phyloP scores from a whole-genome alignment of 345 rosid species.

The Crucihimalaya himalaica region DNA sequence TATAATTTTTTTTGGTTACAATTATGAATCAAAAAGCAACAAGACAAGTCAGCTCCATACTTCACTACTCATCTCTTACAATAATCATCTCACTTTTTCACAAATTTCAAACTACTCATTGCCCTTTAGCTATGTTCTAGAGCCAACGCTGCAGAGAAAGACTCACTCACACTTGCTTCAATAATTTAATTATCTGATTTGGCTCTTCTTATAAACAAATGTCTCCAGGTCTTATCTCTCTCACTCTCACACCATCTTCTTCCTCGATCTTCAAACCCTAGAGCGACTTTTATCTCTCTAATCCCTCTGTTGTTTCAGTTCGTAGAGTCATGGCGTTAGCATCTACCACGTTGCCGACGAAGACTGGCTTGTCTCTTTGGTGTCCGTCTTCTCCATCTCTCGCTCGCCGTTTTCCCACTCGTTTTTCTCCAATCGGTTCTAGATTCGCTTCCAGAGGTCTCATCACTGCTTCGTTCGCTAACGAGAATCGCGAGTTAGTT shows the following conservation, averaged over 20 bases:
- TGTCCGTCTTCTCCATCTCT: slow-evolving; percentile 58
- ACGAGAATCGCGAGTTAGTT: slow-evolving; percentile 84
- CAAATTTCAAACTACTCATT: slow-evolving; percentile 6
- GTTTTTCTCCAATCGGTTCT: slow-evolving; percentile 46
- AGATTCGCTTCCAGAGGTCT: slow-evolving; percentile 48
- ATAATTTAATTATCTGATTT: slow-evolving; percentile 23
- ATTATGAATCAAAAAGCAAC: not conserved
- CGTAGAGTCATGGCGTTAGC: slow-evolving; percentile 61
- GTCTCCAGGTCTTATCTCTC: slow-evolving; percentile 49
- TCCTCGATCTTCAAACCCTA: slow-evolving; percentile 14
- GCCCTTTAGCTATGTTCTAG: slow-evolving; percentile 40
- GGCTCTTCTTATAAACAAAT: slow-evolving; percentile 28
- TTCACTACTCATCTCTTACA: not conserved
- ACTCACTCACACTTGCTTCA: slow-evolving; percentile 4
- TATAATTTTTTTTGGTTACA: not conserved
- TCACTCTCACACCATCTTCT: slow-evolving; percentile 31
- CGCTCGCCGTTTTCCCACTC: slow-evolving; percentile 41
- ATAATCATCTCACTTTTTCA: not conserved
- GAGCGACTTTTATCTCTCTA: slow-evolving; percentile 35
- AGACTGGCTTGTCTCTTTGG: slow-evolving; percentile 61
- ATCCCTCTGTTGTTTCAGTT: slow-evolving; percentile 43
- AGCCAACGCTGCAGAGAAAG: slow-evolving; percentile 42
- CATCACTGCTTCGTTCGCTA: slow-evolving; percentile 73
- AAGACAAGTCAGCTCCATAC: slow-evolving; percentile 39
- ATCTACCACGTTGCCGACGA: slow-evolving; percentile 52